Percentiles rank a stretch among this genome's conserved stretches.
Conservation (phyloP, 352 stramenopile species). For the Phytopythium aichiense region DNA sequence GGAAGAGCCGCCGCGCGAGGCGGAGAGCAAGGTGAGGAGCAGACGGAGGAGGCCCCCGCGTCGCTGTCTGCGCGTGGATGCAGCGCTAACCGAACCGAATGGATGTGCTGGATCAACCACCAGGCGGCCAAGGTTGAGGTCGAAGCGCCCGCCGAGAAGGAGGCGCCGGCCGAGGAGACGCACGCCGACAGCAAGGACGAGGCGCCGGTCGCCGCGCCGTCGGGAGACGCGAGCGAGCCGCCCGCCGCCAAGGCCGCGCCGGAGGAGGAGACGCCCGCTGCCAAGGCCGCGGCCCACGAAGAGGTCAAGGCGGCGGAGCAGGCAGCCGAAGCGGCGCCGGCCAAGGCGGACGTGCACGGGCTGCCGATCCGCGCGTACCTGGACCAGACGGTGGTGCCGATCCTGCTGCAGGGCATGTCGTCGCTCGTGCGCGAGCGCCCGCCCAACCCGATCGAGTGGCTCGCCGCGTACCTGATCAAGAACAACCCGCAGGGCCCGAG, state of each 20-base stretch:
- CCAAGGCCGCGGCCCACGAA: constrained; percentile 28
- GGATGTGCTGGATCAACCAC: background rate
- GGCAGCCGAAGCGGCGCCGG: constrained; percentile 62
- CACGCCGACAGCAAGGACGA: constrained; percentile 32
- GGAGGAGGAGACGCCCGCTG: constrained; percentile 14
- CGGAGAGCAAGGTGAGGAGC: constrained; percentile 9
- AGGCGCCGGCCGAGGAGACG: constrained; percentile 6
- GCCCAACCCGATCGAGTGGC: constrained; percentile 96
- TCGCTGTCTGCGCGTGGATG: background rate
- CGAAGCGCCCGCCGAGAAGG: constrained; percentile 1
- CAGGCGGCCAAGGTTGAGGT: constrained; percentile 9
- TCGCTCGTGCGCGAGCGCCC: constrained; percentile 97
- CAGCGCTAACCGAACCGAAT: background rate
- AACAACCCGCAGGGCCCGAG: constrained; percentile 92
- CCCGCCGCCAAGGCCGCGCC: constrained; percentile 11
- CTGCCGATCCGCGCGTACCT: constrained; percentile 97
- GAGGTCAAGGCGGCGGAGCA: constrained; percentile 64
- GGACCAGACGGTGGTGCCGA: constrained; percentile 98
- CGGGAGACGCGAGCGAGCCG: constrained; percentile 9
- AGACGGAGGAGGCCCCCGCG: background rate
- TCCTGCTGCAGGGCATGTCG: constrained; percentile 97
- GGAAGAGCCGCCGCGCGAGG: constrained; percentile 11
- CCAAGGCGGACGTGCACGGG: constrained; percentile 90
- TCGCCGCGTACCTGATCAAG: constrained; percentile 95
- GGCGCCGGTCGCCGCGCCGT: constrained; percentile 7